Base-by-base conservation (phyloP, 768 basidiomycete species). In the Podaxis sp. region DNA sequence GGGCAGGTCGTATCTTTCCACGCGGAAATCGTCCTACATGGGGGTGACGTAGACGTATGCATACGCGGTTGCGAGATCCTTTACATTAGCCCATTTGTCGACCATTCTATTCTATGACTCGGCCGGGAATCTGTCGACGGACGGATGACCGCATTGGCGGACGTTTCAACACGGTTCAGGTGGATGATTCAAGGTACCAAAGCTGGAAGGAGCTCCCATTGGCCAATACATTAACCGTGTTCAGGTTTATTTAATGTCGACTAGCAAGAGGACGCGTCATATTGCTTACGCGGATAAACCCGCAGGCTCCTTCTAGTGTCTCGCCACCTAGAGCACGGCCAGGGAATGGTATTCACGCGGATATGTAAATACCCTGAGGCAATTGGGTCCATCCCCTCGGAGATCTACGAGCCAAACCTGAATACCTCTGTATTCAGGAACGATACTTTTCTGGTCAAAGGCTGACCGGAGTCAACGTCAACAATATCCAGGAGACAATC, bases 151-250 rank as follows among this genome's bases (percentile, higher is more conserved):
- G 54, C 19, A 22, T 27, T 22, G 57, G 4, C 46, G 36, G n/a
- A 36, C 47, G 58, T 59, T 51, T 52, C 47, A 59, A 50, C 13
- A 43, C 37, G 36, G 57, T 33, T 50, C 47, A 58, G 46, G 46
- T 49, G 57, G 49, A 24, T 52, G 25, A 59, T 59, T 59, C 29
- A 52, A 9, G 24, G 49, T 59, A 59, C 57, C 57, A 59, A 50
- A 60, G 54, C 52, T 19, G 53, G 60, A 55, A 55, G 11, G 41
- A 33, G 33, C 52, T 29, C 53, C 53, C 27, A 33, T 54, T 36
- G 17, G 19, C 43, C 40, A 54, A 15, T 36, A 37, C 33, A 58
- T 33, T 33, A 47, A 47, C 36, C 54, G 22, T 55, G 22, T 40
- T 27, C 52, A 41, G 33, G 12, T 19, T 51, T 38, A 12, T 17